Evolutionary conservation across 176 grass and related monocot genomes (phyloP), one percentile per base, ranked within the genome.

Genomic region (Microstegium vimineum): DNA sequence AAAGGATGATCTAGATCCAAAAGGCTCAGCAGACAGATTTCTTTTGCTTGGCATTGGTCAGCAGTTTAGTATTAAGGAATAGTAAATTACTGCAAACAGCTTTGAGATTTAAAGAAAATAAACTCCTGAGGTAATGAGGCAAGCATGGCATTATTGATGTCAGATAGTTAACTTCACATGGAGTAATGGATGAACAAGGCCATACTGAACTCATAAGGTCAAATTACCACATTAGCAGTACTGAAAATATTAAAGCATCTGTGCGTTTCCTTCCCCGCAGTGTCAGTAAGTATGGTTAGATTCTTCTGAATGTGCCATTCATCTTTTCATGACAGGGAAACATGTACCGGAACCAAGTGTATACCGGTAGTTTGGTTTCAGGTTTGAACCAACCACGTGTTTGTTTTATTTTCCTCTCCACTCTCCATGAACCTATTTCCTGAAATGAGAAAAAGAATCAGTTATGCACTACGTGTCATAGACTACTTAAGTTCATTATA

Each of bases 1-100:
- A 82, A 89, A 65, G 71, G 56, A 82, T 64, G 65, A 86, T 82
- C 72, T 78, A 43, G 14, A 16, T n/a, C 37, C 45, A 26, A 76
- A 81, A 76, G 71, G 18, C n/a, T 43, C 52, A 11, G 32, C 18
- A 73, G 26, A 71, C 32, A 26, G 2, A 71, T 51, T 65, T 41
- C 0, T 80, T 45, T 62, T 56, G 0, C 14, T 71, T 51, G 31
- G 27, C 25, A 63, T 56, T 43, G 11, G 71, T 74, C 51, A 76
- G 10, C 16, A 77, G 23, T 41, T 34, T 43, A 18, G 1, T 69
- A 61, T 69, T 49, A 71, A 64, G 31, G 52, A 41, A 41, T 81
- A 75, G 49, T 27, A 82, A 43, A 71, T 22, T 62, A 40, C n/a
- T 71, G 65, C 41, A 71, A 52, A 62, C 15, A 83, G 12, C 16